Conservation (phyloP, 805 yeast genomes). For the Zygoascus bituminiphila region DNA sequence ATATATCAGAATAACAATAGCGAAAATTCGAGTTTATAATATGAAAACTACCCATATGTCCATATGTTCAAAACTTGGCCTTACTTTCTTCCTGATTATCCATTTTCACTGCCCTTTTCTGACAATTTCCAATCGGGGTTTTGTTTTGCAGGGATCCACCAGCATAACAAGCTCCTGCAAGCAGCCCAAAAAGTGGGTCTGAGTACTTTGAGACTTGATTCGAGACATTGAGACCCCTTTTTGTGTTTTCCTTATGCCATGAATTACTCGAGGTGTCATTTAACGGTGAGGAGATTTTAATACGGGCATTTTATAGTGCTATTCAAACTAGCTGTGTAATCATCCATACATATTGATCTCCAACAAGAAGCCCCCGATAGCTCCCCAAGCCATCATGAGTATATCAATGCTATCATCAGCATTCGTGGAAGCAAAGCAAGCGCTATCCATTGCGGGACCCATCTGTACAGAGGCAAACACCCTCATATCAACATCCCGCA, state of each 20-base stretch:
- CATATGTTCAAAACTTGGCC: too few species aligned
- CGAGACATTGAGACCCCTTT: too few species aligned
- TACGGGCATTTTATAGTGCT: too few species aligned
- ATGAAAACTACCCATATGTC: too few species aligned
- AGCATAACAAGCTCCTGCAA: not conserved
- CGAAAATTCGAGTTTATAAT: too few species aligned
- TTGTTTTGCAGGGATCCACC: not conserved
- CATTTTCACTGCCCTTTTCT: too few species aligned
- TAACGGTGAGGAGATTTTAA: too few species aligned
- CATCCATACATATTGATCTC: too few species aligned
- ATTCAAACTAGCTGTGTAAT: too few species aligned
- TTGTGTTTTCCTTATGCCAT: not conserved
- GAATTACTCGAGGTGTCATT: not conserved
- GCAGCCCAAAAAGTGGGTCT: not conserved
- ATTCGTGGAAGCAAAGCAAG: conserved; percentile 40
- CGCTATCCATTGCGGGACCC: conserved; percentile 41
- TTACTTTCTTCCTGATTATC: too few species aligned
- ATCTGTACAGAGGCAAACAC: conserved; percentile 45
- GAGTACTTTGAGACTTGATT: not conserved
- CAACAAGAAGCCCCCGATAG: too few species aligned
- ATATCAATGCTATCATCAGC: conserved; percentile 22
- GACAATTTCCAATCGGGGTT: not conserved
- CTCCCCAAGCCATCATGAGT: not conserved
- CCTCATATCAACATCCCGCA: conserved; percentile 31
- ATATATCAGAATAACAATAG: too few species aligned